A percentile compares a stretch with the other conserved stretches of the same genome.
Conservation (phyloP, 176 grass and related monocot genomes). For the Tillandsia fasciculata region DNA sequence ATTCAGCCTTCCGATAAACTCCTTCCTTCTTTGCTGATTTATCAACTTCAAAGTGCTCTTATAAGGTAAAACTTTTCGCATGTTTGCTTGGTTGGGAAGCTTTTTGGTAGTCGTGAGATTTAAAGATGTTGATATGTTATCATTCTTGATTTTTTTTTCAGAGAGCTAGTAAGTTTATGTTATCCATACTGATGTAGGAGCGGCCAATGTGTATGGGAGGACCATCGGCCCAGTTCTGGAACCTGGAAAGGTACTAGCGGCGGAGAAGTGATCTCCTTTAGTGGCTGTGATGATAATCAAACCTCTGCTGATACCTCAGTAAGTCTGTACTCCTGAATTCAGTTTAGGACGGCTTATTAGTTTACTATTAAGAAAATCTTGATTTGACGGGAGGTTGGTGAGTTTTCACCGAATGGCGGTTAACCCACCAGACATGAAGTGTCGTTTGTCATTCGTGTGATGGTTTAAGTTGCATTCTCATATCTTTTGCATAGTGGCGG, state of each 20-base stretch:
- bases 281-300: conserved; percentile 84
- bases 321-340: conserved; percentile 5
- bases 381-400: background rate
- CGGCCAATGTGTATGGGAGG: conserved; percentile 88
- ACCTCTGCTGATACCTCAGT: conserved; percentile 94
- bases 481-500: too few relatives aligned
- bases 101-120: too few relatives aligned
- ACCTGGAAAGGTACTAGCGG: conserved; percentile 95
- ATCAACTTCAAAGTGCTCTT: too few relatives aligned
- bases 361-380: background rate
- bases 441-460: background rate
- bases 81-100: too few relatives aligned
- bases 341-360: background rate
- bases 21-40: too few relatives aligned
- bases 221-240: conserved; percentile 80
- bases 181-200: conserved; percentile 26
- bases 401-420: background rate
- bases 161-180: too few relatives aligned
- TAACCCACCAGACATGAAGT: background rate
- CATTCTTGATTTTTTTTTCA: too few relatives aligned
- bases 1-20: too few relatives aligned
- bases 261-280: conserved; percentile 93
- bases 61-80: too few relatives aligned
- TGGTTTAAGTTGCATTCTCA: background rate
- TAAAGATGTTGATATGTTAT: too few relatives aligned